Conservation (phyloP, 139 green algal genomes). For the Micromonas pusilla region DNA sequence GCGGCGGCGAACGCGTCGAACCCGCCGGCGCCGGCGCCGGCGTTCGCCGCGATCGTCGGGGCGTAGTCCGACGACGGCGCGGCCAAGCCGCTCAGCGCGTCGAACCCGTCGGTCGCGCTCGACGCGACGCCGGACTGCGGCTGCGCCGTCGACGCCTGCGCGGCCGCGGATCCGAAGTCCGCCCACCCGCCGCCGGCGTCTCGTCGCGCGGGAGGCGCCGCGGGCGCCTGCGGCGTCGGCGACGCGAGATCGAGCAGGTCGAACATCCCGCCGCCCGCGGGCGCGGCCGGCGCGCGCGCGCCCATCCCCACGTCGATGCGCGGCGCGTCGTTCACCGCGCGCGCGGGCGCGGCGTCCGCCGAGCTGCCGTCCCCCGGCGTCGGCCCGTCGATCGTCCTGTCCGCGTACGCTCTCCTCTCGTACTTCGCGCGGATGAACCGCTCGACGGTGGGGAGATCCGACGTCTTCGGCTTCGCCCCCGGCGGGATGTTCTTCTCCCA, state of each 20-base stretch:
- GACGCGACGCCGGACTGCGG: no score
- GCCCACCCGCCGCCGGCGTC: not conserved
- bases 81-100: no score
- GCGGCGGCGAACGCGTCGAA: constrained; percentile 6
- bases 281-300: not conserved
- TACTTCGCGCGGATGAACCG: constrained; percentile 24
- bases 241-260: not conserved
- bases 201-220: not conserved
- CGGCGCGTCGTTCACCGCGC: not conserved
- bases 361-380: not conserved
- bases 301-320: not conserved
- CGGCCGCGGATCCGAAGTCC: not conserved
- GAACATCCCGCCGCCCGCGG: not conserved
- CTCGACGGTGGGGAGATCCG: constrained; percentile 23
- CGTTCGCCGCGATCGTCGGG: not conserved
- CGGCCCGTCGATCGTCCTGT: constrained; percentile 3
- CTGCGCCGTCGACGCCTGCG: not conserved
- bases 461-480: constrained; percentile 20
- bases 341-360: not conserved
- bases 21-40: not conserved
- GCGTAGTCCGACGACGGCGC: not conserved
- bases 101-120: no score
- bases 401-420: constrained; percentile 1
- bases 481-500: constrained; percentile 40
- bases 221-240: not conserved